phyloP scores from a whole-genome alignment of 352 stramenopile species.

The Globisporangium rhizosaccharum region DNA sequence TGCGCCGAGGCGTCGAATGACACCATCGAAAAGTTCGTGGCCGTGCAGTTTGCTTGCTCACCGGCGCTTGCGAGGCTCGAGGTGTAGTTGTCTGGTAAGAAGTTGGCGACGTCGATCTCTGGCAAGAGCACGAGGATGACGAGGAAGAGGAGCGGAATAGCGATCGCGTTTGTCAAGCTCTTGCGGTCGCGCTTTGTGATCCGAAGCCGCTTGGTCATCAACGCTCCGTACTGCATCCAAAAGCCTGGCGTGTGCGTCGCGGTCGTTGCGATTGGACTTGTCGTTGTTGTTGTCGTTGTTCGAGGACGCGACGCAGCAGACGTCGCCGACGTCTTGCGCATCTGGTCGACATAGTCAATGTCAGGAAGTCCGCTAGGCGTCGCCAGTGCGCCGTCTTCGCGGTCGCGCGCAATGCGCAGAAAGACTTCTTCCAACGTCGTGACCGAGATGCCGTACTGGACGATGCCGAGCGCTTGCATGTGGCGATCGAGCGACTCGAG shows the following conservation, averaged over 20 bases:
- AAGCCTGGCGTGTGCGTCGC: conserved; percentile 23
- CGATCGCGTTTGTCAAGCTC: conserved; percentile 48
- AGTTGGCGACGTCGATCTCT: conserved; percentile 44
- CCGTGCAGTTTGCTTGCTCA: conserved; percentile 23
- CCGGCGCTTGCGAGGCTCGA: conserved; percentile 12
- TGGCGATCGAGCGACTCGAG: conserved; percentile 79
- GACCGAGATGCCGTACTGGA: conserved; percentile 94
- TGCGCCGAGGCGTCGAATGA: conserved; percentile 13
- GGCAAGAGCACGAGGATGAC: conserved; percentile 43
- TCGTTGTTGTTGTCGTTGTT: conserved; percentile 1
- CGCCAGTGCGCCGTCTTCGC: conserved; percentile 22
- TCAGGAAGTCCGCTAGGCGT: conserved; percentile 4
- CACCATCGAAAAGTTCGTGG: conserved; percentile 18
- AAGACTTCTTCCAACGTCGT: conserved; percentile 99
- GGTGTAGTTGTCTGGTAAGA: conserved; percentile 31
- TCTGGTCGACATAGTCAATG: conserved; percentile 23
- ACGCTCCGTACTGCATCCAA: conserved; percentile 34
- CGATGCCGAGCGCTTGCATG: conserved; percentile 48
- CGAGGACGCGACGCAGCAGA: conserved; percentile 25
- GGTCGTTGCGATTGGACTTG: conserved; percentile 16
- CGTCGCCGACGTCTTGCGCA: conserved; percentile 30
- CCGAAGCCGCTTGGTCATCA: conserved; percentile 53
- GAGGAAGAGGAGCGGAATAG: conserved; percentile 57
- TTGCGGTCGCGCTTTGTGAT: conserved; percentile 65
- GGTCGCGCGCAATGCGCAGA: conserved; percentile 63